Evolutionary conservation across 148 eudicot genomes (phyloP).

Genomic region (Amaranthus palmeri): DNA sequence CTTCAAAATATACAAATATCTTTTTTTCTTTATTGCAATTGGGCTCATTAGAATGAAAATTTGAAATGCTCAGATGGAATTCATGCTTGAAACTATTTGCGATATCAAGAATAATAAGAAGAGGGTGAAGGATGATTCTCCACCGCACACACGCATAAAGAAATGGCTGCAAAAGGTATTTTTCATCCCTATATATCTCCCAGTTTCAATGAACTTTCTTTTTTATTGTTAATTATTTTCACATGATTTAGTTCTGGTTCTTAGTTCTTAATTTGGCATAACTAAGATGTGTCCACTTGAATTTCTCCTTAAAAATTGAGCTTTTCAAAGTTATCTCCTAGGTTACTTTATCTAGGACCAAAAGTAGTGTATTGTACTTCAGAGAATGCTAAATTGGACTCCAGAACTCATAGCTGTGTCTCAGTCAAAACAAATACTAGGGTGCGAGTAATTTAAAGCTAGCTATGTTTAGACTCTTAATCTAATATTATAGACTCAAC

Average conservation of each 20-base stretch:
- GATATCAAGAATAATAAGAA: constrained; percentile 95
- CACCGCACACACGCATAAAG: constrained; percentile 73
- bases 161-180: constrained; percentile 94
- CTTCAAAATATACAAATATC: background rate
- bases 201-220: background rate
- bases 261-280: too few species aligned
- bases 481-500: too few species aligned
- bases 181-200: background rate
- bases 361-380: too few species aligned
- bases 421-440: too few species aligned
- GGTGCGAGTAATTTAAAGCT: too few species aligned
- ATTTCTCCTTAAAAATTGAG: too few species aligned
- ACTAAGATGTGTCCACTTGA: too few species aligned
- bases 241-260: background rate
- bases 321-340: too few species aligned
- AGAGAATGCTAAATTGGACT: too few species aligned
- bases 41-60: background rate
- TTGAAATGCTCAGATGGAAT: constrained; percentile 69
- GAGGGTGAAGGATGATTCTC: constrained; percentile 62
- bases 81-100: constrained; percentile 88
- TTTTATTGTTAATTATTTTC: background rate
- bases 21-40: constrained; percentile 12
- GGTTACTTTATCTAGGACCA: too few species aligned
- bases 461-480: too few species aligned
- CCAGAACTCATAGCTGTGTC: too few species aligned